Percentiles rank a stretch among this genome's conserved stretches.
phyloP scores from a whole-genome alignment of 73 alveolate species.

The Halteria grandinella region DNA sequence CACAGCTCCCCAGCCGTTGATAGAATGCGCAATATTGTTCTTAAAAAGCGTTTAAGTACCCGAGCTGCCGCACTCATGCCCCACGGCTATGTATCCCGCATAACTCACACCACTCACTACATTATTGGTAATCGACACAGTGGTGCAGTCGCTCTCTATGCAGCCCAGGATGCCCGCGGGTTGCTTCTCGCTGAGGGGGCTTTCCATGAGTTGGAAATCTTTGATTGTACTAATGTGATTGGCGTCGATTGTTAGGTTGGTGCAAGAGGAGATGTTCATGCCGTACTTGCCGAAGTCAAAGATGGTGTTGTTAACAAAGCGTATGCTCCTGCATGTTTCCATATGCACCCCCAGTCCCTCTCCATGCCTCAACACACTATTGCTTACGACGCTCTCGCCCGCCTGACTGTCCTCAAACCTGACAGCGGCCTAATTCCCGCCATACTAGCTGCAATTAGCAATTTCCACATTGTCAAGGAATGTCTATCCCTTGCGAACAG shows the following conservation, averaged over 20 bases:
- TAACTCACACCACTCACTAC: slow-evolving; percentile 8
- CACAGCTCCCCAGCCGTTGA: slow-evolving; percentile 16
- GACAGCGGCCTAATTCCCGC: slow-evolving; percentile 45
- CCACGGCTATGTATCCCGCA: slow-evolving; percentile 1
- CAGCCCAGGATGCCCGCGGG: slow-evolving; percentile 16
- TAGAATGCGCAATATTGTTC: slow-evolving; percentile 33
- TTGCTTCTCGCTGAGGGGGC: too few species aligned
- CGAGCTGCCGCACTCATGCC: slow-evolving; percentile 12
- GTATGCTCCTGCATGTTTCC: not conserved
- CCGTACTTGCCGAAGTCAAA: slow-evolving; percentile 8
- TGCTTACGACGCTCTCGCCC: not conserved
- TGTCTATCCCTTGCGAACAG: slow-evolving; percentile 7
- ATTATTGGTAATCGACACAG: not conserved
- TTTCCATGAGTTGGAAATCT: too few species aligned
- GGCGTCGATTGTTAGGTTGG: not conserved
- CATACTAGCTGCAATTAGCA: slow-evolving; percentile 35
- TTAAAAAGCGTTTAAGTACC: not conserved
- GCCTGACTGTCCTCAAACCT: slow-evolving; percentile 14
- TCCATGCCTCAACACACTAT: slow-evolving; percentile 27
- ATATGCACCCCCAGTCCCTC: slow-evolving; percentile 31
- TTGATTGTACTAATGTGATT: not conserved
- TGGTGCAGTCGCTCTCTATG: not conserved
- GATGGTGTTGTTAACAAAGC: slow-evolving; percentile 16
- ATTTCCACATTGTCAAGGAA: slow-evolving; percentile 34
- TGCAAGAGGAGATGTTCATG: not conserved